phyloP scores from a whole-genome alignment of 2,329 filamentous ascomycete genomes.

The Pseudovirgaria hyperparasitica region DNA sequence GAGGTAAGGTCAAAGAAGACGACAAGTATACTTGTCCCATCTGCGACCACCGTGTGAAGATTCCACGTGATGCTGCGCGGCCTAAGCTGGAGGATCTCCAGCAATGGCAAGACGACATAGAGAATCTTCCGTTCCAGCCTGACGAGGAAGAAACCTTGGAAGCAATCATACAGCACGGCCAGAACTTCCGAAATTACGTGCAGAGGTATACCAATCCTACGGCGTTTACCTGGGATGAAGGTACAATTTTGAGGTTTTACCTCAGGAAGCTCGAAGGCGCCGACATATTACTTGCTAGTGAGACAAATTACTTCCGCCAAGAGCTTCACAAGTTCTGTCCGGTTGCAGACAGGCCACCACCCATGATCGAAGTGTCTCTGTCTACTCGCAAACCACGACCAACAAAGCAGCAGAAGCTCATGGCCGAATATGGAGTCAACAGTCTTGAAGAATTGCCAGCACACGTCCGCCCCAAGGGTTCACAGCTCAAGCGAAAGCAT shows the following conservation, averaged over 20 bases:
- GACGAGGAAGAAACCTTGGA: slow-evolving; percentile 81
- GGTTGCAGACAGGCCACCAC: slow-evolving; percentile 74
- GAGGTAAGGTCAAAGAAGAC: slow-evolving; percentile 95
- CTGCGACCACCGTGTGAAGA: slow-evolving; percentile 93
- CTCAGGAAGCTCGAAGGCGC: slow-evolving; percentile 94
- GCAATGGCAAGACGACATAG: slow-evolving; percentile 72
- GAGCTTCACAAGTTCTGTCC: slow-evolving; percentile 92
- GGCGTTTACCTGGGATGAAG: slow-evolving; percentile 71
- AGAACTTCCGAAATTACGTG: slow-evolving; percentile 73
- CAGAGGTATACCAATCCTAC: slow-evolving; percentile 68
- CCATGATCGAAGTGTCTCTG: slow-evolving; percentile 72
- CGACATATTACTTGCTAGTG: slow-evolving; percentile 77
- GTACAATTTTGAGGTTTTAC: slow-evolving; percentile 85
- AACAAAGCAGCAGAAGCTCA: slow-evolving; percentile 91
- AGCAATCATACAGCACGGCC: slow-evolving; percentile 77
- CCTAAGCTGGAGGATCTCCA: slow-evolving; percentile 88
- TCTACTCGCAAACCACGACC: slow-evolving; percentile 92
- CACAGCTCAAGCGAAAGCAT: slow-evolving; percentile 47
- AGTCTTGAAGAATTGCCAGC: slow-evolving; percentile 85
- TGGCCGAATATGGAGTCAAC: slow-evolving; percentile 76
- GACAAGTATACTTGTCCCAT: slow-evolving; percentile 98
- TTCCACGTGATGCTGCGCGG: slow-evolving; percentile 87
- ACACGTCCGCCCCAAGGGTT: slow-evolving; percentile 58
- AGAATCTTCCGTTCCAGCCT: slow-evolving; percentile 75
- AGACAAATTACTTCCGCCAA: slow-evolving; percentile 97